Percentiles rank a stretch among this genome's conserved stretches.
Conservation (phyloP, 805 yeast genomes). For the Suhomyces sp. region DNA sequence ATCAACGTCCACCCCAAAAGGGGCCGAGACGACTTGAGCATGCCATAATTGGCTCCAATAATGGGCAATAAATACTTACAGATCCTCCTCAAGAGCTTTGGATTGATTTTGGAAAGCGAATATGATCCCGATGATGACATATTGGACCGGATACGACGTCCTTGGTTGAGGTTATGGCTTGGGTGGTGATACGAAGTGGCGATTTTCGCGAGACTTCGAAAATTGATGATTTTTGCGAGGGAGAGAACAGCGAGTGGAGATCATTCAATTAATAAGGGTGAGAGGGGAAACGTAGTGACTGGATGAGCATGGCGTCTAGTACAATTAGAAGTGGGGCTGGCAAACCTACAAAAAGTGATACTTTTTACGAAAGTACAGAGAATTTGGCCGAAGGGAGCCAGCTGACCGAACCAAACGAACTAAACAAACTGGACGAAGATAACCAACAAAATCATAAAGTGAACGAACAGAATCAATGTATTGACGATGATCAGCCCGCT, state of each 20-base stretch:
- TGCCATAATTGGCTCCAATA: slow-evolving; percentile 44
- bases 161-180: not conserved
- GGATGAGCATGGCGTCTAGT: not conserved
- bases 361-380: not conserved
- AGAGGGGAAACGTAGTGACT: no score
- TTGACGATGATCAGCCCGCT: not conserved
- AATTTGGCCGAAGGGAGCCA: no score
- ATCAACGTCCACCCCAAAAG: not conserved
- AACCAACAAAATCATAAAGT: no score
- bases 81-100: slow-evolving; percentile 44
- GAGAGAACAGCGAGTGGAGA: not conserved
- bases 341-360: no score
- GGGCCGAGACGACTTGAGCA: slow-evolving; percentile 44
- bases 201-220: slow-evolving; percentile 2
- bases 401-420: no score
- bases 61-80: slow-evolving; percentile 27
- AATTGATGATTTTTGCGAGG: not conserved
- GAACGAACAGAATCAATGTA: not conserved
- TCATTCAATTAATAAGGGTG: no score
- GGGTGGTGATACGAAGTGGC: not conserved
- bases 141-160: not conserved
- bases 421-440: no score
- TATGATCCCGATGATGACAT: slow-evolving; percentile 20
- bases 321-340: no score
- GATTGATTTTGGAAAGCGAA: slow-evolving; percentile 44